Evolutionary conservation across 805 yeast species (phyloP), one percentile per base, ranked within the genome.

Genomic region (Zygosaccharomyces bisporus): DNA sequence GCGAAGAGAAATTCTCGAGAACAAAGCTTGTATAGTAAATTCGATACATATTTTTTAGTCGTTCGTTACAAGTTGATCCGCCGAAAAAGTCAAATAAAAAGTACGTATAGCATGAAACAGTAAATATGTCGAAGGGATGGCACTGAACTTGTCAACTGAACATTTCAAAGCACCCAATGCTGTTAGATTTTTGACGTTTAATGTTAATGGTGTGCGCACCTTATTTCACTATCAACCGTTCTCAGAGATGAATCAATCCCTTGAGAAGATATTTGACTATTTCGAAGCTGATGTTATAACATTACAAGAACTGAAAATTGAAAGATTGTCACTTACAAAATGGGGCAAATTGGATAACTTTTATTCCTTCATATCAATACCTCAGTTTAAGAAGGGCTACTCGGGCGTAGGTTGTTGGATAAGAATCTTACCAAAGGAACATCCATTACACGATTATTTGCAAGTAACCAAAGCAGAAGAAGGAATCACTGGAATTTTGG

Each of bases 321-420:
- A 67, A n/a, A 58, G 61, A 21, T 76, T 75, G 44, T 56, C 81
- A 2, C 69, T 75, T 14, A 52, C 66, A n/a, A 64, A 59, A 25
- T 68, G 79, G 64, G 80, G 79, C 1, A 66, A 74, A 30, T 65
- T 83, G 0, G 70, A 72, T 1, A 79, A 80, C 1, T 91, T 74
- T 57, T 67, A 73, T 18, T 72, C 85, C 1, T 91, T 80, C 54
- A 76, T 88, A 25, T 72, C 91, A 0, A 67, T 88, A 9, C 95
- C 96, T 0, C 61, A 60, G 8, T 45, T 59, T 2, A 85, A 80
- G 58, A 85, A 80, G 57, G 98, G 98, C 0, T 93, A 93, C 61
- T 78, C 91, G 44, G 99, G 99, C 0, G 97, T 91, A 1, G 95
- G 90, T 0, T 76, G 91, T 2, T 91, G 86, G 65, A 73, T 86